Base-by-base conservation (phyloP, 1,139 yeast species). In the Pichia sp. region DNA sequence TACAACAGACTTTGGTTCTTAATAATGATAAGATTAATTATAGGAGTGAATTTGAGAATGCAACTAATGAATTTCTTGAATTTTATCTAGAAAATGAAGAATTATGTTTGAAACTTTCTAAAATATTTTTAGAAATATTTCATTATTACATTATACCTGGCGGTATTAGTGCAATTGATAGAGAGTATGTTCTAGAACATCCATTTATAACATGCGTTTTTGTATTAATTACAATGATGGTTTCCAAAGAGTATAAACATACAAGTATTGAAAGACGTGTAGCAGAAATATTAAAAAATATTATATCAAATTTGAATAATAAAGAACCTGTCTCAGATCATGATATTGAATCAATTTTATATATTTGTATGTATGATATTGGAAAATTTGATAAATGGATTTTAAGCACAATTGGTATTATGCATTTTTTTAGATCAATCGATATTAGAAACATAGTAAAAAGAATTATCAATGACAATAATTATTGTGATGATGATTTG, bases 61-160 rank as follows among this genome's bases (percentile, higher is more conserved):
- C 66, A 28, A 55, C 64, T 56, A 53, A 72, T 55, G 64, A 69
- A 59, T 75, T 78, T 53, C 51, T 73, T 39, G 58, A 62, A 37
- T 75, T 76, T 62, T 76, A 72, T 52, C 58, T 63, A 33, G 58
- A 65, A 27, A 64, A 74, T 52, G 68, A 68, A 53, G 49, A 53
- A 3, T 56, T 74, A 4, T 73, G 76, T 51, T 59, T 73, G n/a
- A 60, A 63, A 39, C 54, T 75, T 18, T 70, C 75, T 0, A 65
- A 68, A 48, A 69, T 71, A 33, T 76, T 75, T 52, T 57, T 76
- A 34, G 70, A 67, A 28, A 69, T 69, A 39, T 73, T 79, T 1
- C 79, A 75, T 57, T 74, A 73, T 56, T 76, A 79, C 78, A 75
- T 75, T 42, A 72, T 75, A 6, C 81, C 81, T 1, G 80, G 79